A percentile compares a stretch with the other conserved stretches of the same genome.
These are phyloP conservation scores for Ochromonas danica DNA, from an alignment of 108 stramenopile genomes.

Conservation along the genomic window DNA sequence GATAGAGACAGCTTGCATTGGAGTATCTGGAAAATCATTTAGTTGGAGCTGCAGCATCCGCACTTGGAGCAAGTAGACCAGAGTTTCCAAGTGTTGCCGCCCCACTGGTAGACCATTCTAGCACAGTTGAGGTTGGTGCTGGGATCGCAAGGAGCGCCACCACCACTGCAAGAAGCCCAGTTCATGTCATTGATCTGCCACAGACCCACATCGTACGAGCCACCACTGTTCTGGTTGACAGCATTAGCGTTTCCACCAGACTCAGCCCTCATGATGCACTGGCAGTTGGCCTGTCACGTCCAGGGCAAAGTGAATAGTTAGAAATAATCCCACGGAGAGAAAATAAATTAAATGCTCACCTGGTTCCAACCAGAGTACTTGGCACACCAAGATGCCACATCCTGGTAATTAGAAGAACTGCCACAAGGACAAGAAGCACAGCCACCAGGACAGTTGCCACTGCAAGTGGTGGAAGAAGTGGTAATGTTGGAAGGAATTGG, in stretches of 20 bases:
- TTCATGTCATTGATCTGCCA: conserved; percentile 27
- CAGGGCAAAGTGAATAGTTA: no score
- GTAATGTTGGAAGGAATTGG: neutral
- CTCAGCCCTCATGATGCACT: conserved; percentile 34
- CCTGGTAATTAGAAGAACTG: neutral
- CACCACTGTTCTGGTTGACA: conserved; percentile 21
- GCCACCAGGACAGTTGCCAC: conserved; percentile 33
- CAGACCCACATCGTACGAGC: conserved; percentile 24
- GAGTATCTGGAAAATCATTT: no score
- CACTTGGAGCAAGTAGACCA: conserved; percentile 29
- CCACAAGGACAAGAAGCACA: conserved; percentile 35
- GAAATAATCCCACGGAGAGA: no score
- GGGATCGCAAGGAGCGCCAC: conserved; percentile 21
- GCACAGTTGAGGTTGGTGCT: conserved; percentile 22
- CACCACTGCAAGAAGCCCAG: conserved; percentile 31
- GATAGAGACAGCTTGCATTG: no score
- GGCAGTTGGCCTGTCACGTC: neutral
- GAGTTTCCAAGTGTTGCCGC: conserved; percentile 34
- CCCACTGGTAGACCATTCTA: conserved; percentile 29
- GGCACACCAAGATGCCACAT: conserved; percentile 11
- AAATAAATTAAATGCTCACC: neutral
- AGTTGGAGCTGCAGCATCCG: conserved; percentile 33
- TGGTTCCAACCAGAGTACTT: conserved; percentile 37
- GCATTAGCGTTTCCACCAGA: conserved; percentile 28
- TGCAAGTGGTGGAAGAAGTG: conserved; percentile 3